Conservation (phyloP, 192 early-diverging fungal species). For the Gryganskiella cystojenkinii region DNA sequence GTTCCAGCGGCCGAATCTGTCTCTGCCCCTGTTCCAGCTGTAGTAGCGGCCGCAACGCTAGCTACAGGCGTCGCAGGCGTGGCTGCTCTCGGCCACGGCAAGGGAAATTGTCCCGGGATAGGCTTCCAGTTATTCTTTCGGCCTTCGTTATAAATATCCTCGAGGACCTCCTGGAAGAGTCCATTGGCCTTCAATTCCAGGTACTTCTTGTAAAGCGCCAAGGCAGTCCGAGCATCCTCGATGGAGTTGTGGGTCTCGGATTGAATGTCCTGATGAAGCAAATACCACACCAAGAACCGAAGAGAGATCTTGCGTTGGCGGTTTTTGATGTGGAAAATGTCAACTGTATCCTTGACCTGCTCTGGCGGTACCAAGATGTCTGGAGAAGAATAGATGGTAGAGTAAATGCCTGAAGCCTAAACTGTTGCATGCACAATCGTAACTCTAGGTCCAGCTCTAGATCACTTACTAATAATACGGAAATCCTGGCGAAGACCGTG, state of each 20-base stretch:
- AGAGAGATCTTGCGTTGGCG: conserved; percentile 89
- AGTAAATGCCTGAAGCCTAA: not conserved
- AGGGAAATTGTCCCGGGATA: conserved; percentile 51
- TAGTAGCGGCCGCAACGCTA: not conserved
- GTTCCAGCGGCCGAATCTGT: too few species aligned
- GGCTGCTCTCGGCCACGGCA: conserved; percentile 33
- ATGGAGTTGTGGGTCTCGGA: conserved; percentile 91
- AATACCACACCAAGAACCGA: conserved; percentile 91
- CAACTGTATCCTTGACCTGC: conserved; percentile 95
- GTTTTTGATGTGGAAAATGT: conserved; percentile 86
- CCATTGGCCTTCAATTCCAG: conserved; percentile 69
- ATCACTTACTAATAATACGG: conserved; percentile 86
- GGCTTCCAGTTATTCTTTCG: conserved; percentile 65
- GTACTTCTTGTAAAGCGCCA: conserved; percentile 88
- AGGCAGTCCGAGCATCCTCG: conserved; percentile 90
- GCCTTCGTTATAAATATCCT: conserved; percentile 88
- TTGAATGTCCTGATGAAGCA: conserved; percentile 88
- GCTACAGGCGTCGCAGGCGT: conserved; percentile 7
- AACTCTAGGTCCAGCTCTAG: too few species aligned
- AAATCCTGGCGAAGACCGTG: conserved; percentile 97
- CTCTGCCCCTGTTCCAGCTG: not conserved
- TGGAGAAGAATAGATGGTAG: conserved; percentile 28
- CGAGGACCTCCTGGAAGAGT: conserved; percentile 77
- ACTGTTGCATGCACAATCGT: too few species aligned
- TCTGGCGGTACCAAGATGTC: conserved; percentile 87